These are phyloP conservation scores for Linnemannia schmuckeri DNA, from an alignment of 192 early-diverging fungal species.

Conservation along the genomic window DNA sequence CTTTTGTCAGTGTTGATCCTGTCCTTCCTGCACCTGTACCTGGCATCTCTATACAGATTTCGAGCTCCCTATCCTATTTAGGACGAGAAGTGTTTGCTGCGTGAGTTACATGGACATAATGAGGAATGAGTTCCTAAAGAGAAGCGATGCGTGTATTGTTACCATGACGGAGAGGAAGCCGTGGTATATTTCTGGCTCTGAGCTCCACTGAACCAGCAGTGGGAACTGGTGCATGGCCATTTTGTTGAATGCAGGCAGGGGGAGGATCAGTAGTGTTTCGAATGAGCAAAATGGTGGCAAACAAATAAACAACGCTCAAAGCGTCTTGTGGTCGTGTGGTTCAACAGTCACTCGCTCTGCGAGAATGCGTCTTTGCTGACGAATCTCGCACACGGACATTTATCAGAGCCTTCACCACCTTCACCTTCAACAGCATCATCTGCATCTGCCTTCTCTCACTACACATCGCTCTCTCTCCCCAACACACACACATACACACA, in stretches of 20 bases:
- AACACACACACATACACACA: too few species aligned
- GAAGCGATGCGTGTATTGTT: neutral
- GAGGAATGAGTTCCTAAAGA: too few species aligned
- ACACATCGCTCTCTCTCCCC: neutral
- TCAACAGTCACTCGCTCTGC: neutral
- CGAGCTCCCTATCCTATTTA: conserved; percentile 35
- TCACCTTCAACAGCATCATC: too few species aligned
- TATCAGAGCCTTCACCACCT: neutral
- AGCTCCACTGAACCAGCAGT: conserved; percentile 45
- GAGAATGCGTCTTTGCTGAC: neutral
- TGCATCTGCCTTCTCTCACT: too few species aligned
- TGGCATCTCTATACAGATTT: conserved; percentile 38
- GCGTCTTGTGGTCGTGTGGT: neutral
- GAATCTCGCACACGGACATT: neutral
- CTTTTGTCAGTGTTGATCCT: neutral
- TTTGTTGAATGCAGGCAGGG: neutral
- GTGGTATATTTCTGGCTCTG: conserved; percentile 32
- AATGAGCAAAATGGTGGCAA: neutral
- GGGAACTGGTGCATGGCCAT: conserved; percentile 44
- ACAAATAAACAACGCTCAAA: neutral
- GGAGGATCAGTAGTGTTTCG: neutral
- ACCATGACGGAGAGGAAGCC: conserved; percentile 50
- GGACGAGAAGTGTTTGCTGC: neutral
- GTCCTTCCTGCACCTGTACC: neutral
- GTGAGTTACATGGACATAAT: too few species aligned